These are phyloP conservation scores for Blepharisma stoltei DNA, from an alignment of 73 alveolate species.

Conservation along the genomic window DNA sequence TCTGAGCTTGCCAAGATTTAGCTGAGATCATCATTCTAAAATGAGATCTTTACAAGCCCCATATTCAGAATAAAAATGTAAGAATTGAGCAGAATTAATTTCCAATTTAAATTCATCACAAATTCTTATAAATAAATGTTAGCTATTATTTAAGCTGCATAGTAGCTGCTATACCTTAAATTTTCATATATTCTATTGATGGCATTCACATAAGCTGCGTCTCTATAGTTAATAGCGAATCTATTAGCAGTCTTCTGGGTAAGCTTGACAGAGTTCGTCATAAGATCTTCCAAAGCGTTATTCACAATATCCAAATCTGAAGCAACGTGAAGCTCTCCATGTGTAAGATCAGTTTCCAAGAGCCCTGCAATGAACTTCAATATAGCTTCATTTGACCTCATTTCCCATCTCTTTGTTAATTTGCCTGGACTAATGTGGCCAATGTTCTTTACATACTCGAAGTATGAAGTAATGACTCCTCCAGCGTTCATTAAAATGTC, in stretches of 20 bases:
- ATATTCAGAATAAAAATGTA: too few relatives aligned
- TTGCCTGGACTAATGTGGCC: conserved; percentile 80
- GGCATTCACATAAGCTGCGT: conserved; percentile 57
- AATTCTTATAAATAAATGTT: too few relatives aligned
- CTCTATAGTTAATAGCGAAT: conserved; percentile 39
- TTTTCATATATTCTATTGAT: conserved; percentile 42
- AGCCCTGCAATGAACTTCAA: conserved; percentile 26
- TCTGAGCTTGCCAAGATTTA: too few relatives aligned
- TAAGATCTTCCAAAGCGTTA: conserved; percentile 62
- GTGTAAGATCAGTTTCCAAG: conserved; percentile 31
- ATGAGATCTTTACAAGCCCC: too few relatives aligned
- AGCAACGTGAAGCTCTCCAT: conserved; percentile 41
- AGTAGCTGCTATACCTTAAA: not conserved
- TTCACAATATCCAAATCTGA: conserved; percentile 59
- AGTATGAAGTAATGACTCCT: conserved; percentile 85
- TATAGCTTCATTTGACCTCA: conserved; percentile 38
- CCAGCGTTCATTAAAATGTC: conserved; percentile 82
- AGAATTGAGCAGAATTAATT: too few relatives aligned
- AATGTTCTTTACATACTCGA: conserved; percentile 86
- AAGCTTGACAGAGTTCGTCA: conserved; percentile 49
- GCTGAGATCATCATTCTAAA: too few relatives aligned
- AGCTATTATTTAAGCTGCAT: too few relatives aligned
- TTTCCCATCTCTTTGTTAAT: conserved; percentile 71
- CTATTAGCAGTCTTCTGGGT: conserved; percentile 23
- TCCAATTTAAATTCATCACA: too few relatives aligned